Evolutionary conservation across 2,329 filamentous ascomycete species (phyloP), one percentile per base, ranked within the genome.

Genomic region (Calonectria montana): DNA sequence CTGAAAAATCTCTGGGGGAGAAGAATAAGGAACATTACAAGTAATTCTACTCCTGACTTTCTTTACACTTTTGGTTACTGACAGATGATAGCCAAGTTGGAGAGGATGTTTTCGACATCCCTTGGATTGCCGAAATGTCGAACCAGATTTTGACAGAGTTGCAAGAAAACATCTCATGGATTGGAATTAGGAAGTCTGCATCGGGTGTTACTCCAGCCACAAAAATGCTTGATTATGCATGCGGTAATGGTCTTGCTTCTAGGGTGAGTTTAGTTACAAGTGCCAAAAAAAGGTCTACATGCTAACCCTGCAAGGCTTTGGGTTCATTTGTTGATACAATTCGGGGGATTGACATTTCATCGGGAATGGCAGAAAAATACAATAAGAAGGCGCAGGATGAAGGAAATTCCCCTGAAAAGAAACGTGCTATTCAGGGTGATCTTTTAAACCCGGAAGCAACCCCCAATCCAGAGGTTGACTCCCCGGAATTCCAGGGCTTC

Each of bases 301-400:
- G 9, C 70, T 77, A 21, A 76, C 48, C 0, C 2, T 18, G 1
- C 18, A 29, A 84, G 83, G 81, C 83, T 0, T 73, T 84, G 9
- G 73, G 76, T 8, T 74, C 80, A 0, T 80, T 77, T n/a, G 74
- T 83, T 23, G 76, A 79, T 2, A 72, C 61, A 2, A 76, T 82
- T 12, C 78, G 80, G 43, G 83, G 83, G 8, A 79, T 84, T 29
- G 83, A 84, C 62, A 78, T 84, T 27, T 82, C 83, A 1, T 73
- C 78, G 0, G 74, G 74, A 21, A 83, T 84, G 78, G 78, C 78
- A 4, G 70, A 76, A 2, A 75, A 80, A 67, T 84, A 82, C 75
- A 83, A 84, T 55, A 16, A 71, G 6, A 74, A 75, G 61, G 81
- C 80, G 0, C n/a, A 67, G 2, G 75, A 79, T 16, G 72, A 75